These are phyloP conservation scores for Hygrocybe punicea DNA, from an alignment of 768 basidiomycete genomes.

Conservation along the genomic window DNA sequence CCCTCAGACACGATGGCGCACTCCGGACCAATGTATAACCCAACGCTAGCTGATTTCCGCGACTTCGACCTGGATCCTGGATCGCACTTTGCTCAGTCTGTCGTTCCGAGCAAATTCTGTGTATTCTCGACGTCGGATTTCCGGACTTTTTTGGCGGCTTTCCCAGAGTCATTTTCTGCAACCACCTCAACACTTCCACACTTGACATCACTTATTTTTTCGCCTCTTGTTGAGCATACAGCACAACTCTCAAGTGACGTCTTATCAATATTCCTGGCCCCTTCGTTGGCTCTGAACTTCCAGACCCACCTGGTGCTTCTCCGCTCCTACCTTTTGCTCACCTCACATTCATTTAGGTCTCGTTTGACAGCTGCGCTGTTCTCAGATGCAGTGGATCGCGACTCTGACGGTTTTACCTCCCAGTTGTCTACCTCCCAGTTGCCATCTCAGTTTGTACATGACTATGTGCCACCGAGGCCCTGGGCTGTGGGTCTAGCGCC, in stretches of 20 bases:
- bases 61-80: slow-evolving; percentile 71
- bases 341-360: slow-evolving; percentile 68
- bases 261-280: slow-evolving; percentile 61
- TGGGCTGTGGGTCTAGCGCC: slow-evolving; percentile 75
- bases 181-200: slow-evolving; percentile 62
- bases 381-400: slow-evolving; percentile 61
- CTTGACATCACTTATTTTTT: slow-evolving; percentile 60
- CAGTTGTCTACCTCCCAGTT: slow-evolving; percentile 1
- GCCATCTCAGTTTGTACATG: background rate
- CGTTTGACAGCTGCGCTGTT: slow-evolving; percentile 72
- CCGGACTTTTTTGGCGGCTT: slow-evolving; percentile 49
- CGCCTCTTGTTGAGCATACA: slow-evolving; percentile 59
- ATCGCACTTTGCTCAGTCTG: slow-evolving; percentile 16
- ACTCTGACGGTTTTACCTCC: slow-evolving; percentile 28
- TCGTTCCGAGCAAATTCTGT: slow-evolving; percentile 24
- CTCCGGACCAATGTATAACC: slow-evolving; percentile 22
- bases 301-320: slow-evolving; percentile 64
- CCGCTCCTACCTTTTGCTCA: slow-evolving; percentile 71
- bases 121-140: slow-evolving; percentile 34
- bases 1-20: background rate
- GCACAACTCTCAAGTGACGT: slow-evolving; percentile 63
- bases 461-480: slow-evolving; percentile 25
- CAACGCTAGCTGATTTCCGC: slow-evolving; percentile 45
- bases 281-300: slow-evolving; percentile 62
- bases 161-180: slow-evolving; percentile 57